phyloP scores from a whole-genome alignment of 1,284 basidiomycete genomes.

The Kalmanozyma brasiliensis region DNA sequence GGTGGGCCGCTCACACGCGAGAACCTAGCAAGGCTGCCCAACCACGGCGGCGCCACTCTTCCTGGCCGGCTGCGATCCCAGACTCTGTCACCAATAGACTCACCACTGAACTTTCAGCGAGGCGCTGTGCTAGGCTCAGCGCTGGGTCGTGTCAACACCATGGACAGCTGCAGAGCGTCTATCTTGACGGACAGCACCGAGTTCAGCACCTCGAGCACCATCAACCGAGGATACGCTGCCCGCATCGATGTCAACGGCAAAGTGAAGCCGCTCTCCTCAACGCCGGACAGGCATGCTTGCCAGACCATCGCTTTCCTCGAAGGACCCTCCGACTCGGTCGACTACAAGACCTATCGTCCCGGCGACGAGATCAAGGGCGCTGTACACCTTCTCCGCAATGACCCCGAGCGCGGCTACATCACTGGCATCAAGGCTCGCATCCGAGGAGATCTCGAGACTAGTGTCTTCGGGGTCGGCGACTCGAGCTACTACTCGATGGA shows the following conservation, averaged over 20 bases:
- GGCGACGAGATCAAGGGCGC: conserved; percentile 51
- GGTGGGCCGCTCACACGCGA: conserved; percentile 26
- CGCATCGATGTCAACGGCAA: conserved; percentile 51
- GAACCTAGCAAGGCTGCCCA: conserved; percentile 31
- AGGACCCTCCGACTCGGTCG: conserved; percentile 41
- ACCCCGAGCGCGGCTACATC: conserved; percentile 44
- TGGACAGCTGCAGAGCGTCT: conserved; percentile 40
- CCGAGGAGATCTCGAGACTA: conserved; percentile 48
- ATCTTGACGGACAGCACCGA: conserved; percentile 44
- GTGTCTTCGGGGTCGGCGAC: conserved; percentile 47
- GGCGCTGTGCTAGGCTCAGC: conserved; percentile 2
- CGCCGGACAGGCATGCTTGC: conserved; percentile 28
- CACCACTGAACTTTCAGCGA: conserved; percentile 6
- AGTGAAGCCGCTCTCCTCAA: conserved; percentile 39
- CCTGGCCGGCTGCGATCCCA: conserved; percentile 24
- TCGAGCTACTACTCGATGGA: conserved; percentile 52
- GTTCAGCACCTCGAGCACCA: conserved; percentile 51
- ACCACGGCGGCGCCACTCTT: conserved; percentile 10
- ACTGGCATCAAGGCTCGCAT: conserved; percentile 51
- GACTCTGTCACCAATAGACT: conserved; percentile 5
- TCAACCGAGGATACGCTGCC: conserved; percentile 49
- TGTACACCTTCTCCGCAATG: conserved; percentile 44
- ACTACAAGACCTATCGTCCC: conserved; percentile 51
- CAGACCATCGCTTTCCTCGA: conserved; percentile 52
- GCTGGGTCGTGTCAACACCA: conserved; percentile 29